A percentile compares a stretch with the other conserved stretches of the same genome.
These are phyloP conservation scores for Suillus ampliporus DNA, from an alignment of 768 basidiomycete genomes.

Conservation along the genomic window DNA sequence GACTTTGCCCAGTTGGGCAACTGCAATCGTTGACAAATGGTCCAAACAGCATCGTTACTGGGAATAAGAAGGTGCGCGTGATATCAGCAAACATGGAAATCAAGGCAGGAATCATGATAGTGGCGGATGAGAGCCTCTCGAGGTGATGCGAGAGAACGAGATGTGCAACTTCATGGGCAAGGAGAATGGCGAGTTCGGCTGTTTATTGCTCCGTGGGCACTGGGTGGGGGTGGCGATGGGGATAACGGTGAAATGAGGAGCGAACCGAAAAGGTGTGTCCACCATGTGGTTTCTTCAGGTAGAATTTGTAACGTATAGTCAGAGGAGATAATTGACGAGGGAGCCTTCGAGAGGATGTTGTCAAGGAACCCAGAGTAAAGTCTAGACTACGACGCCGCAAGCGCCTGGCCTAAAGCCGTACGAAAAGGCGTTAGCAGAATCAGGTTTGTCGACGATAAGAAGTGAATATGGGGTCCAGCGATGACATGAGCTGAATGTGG, in stretches of 20 bases:
- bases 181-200: constrained; percentile 83
- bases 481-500: constrained; percentile 58
- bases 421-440: constrained; percentile 88
- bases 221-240: constrained; percentile 44
- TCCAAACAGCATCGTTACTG: constrained; percentile 88
- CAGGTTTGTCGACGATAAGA: constrained; percentile 85
- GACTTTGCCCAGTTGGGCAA: constrained; percentile 79
- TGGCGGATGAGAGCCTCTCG: constrained; percentile 86
- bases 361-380: constrained; percentile 94
- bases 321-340: constrained; percentile 28
- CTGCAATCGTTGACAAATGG: constrained; percentile 96
- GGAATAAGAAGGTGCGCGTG: constrained; percentile 80
- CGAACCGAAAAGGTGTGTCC: constrained; percentile 54
- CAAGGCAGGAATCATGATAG: constrained; percentile 81
- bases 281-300: constrained; percentile 46
- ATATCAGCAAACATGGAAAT: constrained; percentile 80
- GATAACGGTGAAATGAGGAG: constrained; percentile 41
- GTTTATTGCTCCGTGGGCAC: constrained; percentile 83
- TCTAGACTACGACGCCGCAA: constrained; percentile 93
- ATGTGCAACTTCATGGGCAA: constrained; percentile 95
- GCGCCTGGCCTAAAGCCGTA: constrained; percentile 94
- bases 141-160: constrained; percentile 90
- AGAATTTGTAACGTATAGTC: constrained; percentile 17
- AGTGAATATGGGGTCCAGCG: constrained; percentile 90
- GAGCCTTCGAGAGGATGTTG: constrained; percentile 67